phyloP scores from a whole-genome alignment of 306 rosid genomes.

The Prunus armeniaca region DNA sequence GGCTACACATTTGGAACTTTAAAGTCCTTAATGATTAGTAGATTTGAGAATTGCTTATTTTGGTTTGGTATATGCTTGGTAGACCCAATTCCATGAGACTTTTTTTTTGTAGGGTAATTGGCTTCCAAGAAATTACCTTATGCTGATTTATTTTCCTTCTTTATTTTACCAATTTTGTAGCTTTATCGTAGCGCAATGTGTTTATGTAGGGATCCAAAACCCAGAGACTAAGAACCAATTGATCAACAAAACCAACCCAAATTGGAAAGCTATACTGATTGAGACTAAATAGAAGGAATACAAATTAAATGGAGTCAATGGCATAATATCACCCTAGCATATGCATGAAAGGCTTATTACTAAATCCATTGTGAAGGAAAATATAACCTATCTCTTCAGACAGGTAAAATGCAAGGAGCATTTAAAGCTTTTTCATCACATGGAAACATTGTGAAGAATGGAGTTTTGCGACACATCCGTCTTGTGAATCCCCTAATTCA shows the following conservation, averaged over 20 bases:
- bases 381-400: constrained; percentile 13
- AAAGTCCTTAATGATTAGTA: not conserved
- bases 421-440: constrained; percentile 52
- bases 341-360: constrained; percentile 5
- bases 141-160: not conserved
- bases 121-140: not conserved
- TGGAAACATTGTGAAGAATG: constrained; percentile 63
- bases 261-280: not conserved
- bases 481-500: constrained; percentile 68
- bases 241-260: not conserved
- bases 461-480: constrained; percentile 74
- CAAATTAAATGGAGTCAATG: not conserved
- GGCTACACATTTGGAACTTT: not conserved
- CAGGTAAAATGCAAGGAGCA: constrained; percentile 83
- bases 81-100: not conserved
- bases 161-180: not conserved
- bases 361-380: constrained; percentile 15
- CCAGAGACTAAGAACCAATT: not conserved
- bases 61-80: not conserved
- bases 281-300: not conserved
- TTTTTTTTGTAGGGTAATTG: not conserved
- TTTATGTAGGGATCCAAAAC: not conserved
- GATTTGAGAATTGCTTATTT: not conserved
- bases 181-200: not conserved
- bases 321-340: not conserved